Evolutionary conservation across 106 monocot genomes (phyloP).

Genomic region (Dendrobium huoshanense): DNA sequence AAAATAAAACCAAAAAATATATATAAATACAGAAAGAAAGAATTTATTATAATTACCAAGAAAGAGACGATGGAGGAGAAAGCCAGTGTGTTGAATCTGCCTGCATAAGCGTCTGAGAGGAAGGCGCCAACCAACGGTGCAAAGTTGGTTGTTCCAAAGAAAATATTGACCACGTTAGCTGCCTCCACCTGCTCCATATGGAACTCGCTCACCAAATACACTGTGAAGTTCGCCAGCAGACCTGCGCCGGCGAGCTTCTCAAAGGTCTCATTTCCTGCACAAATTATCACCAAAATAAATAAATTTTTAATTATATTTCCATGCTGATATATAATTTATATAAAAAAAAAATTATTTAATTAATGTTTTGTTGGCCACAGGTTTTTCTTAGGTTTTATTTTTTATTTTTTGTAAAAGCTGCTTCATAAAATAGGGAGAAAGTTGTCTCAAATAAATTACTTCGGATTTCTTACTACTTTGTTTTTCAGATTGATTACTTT

Average conservation of each 20-base stretch:
- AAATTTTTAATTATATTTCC: no score
- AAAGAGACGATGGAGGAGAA: conserved; percentile 6
- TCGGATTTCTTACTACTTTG: no score
- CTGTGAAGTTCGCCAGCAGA: conserved; percentile 27
- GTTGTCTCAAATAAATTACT: no score
- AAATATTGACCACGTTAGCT: conserved; percentile 26
- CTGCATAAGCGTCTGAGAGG: conserved; percentile 30
- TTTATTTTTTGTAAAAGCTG: no score
- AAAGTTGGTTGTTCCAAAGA: conserved; percentile 22
- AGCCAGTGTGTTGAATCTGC: conserved; percentile 24
- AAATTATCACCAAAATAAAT: no score
- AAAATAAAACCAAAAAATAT: no score
- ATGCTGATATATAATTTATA: no score
- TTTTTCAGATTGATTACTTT: no score
- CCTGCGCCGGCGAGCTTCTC: conserved; percentile 32
- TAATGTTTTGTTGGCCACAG: no score
- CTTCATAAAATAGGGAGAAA: no score
- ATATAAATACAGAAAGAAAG: not conserved
- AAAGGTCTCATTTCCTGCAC: conserved; percentile 41
- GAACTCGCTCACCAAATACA: conserved; percentile 28
- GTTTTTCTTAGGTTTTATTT: no score
- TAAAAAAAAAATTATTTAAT: no score
- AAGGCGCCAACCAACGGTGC: conserved; percentile 31
- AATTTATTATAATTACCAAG: conserved; percentile 8
- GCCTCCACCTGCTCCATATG: conserved; percentile 24